Base-by-base conservation (phyloP, 306 rosid genomes). In the Rosa persica region DNA sequence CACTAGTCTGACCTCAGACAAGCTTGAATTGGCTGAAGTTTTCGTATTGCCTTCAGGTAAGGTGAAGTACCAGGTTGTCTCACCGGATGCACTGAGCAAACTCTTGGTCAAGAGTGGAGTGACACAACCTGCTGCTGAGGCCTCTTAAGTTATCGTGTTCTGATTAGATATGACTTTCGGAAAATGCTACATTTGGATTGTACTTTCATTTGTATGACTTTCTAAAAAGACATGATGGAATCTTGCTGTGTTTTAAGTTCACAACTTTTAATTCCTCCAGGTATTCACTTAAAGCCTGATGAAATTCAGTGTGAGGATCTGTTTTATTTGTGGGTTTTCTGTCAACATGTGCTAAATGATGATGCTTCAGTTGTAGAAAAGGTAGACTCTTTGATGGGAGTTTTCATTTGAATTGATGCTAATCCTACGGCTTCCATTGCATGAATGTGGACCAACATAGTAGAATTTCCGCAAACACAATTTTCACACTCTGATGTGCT, bases 1-100 rank as follows among this genome's bases (percentile, higher is more conserved):
- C 79, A 84, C 87, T 36, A 84, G 87, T 72, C 81, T 84, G 39
- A 84, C 87, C 46, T 80, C 84, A 4, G 87, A 83, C 30, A 79
- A 83, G 81, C 81, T 83, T 13, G 87, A 83, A 49, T 76, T 83
- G 61, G 87, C 87, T 22, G 87, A 83, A 61, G 87, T 83, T 20
- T 79, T 83, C 17, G 78, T 83, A 19, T 65, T 77, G 77, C 86
- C 87, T 34, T 76, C 87, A 1, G 87, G 87, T 36, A 76, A 79
- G 27, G 87, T 83, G 71, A 83, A 83, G 76, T 83, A 83, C 77
- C 83, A 80, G 74, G 87, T 83, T 44, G 73, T 81, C 76, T 66
- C 84, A 10, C 82, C 87, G 0, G 84, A 80, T 39, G 62, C 82
- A 0, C 51, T 84, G 52, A 77, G 84, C 75, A 84, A 67, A 61